Conservation (phyloP, 305 asterid species). For the Withania somnifera region DNA sequence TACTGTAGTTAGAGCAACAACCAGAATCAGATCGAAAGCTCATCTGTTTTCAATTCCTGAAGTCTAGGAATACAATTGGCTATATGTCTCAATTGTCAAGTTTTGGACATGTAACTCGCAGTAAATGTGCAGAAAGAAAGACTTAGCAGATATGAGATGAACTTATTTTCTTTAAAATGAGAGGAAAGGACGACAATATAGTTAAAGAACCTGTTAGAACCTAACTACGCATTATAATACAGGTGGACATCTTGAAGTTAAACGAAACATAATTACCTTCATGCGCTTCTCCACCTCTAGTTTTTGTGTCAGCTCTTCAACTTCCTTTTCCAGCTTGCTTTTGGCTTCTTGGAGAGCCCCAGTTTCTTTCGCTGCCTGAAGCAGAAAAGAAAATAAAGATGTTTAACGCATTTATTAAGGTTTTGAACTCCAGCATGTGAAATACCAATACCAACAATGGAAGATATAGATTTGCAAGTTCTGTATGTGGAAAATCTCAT, state of each 20-base stretch:
- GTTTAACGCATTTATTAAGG: not conserved
- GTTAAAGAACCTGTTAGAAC: not conserved
- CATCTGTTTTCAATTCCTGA: not conserved
- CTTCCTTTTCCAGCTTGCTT: conserved; percentile 56
- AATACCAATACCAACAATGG: not conserved
- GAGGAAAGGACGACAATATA: not conserved
- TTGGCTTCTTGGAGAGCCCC: conserved; percentile 84
- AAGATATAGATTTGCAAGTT: not conserved
- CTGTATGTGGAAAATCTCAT: not conserved
- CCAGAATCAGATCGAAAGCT: not conserved
- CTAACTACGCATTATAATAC: not conserved
- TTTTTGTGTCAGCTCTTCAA: conserved; percentile 55
- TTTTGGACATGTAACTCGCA: not conserved
- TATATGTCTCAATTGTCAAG: not conserved
- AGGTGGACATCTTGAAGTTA: conserved; percentile 3
- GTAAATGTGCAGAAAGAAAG: not conserved
- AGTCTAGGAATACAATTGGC: not conserved
- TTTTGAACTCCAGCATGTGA: not conserved
- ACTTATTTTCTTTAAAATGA: not conserved
- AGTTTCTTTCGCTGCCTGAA: conserved; percentile 80
- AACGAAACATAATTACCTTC: conserved; percentile 35
- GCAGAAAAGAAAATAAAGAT: conserved; percentile 7
- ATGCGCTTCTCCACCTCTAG: conserved; percentile 58
- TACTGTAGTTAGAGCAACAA: not conserved
- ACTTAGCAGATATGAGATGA: not conserved